These are phyloP conservation scores for Breynia disticha DNA, from an alignment of 441 rosid species.

Conservation along the genomic window DNA sequence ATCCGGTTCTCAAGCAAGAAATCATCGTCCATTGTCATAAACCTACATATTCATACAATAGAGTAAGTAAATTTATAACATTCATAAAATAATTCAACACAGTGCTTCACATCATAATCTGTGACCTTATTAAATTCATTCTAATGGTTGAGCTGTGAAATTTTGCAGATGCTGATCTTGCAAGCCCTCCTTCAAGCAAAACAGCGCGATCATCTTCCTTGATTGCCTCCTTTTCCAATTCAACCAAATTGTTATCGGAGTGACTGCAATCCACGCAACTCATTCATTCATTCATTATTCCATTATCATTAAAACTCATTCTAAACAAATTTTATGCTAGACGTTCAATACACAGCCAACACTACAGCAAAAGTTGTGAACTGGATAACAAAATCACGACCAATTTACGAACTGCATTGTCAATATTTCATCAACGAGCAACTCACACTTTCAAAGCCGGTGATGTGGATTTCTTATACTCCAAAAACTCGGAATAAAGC, in stretches of 20 bases:
- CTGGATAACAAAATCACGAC: not conserved
- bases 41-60: conserved; percentile 35
- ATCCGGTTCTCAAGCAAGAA: conserved; percentile 89
- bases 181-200: conserved; percentile 84
- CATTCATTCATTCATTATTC: no score
- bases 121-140: conserved; percentile 67
- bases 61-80: conserved; percentile 15
- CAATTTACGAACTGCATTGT: no score
- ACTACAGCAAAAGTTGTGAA: no score
- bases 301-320: not conserved
- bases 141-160: conserved; percentile 50
- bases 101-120: conserved; percentile 4
- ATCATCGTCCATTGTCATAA: conserved; percentile 77
- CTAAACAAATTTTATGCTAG: not conserved
- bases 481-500: conserved; percentile 78
- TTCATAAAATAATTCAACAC: conserved; percentile 7
- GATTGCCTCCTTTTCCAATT: conserved; percentile 46
- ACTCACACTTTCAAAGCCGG: conserved; percentile 68
- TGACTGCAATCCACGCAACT: conserved; percentile 41
- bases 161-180: conserved; percentile 66
- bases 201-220: conserved; percentile 84
- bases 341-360: not conserved
- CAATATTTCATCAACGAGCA: not conserved
- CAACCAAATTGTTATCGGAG: conserved; percentile 82
- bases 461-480: conserved; percentile 51